phyloP scores from a whole-genome alignment of 768 basidiomycete species.

The Gelatoporia subvermispora region DNA sequence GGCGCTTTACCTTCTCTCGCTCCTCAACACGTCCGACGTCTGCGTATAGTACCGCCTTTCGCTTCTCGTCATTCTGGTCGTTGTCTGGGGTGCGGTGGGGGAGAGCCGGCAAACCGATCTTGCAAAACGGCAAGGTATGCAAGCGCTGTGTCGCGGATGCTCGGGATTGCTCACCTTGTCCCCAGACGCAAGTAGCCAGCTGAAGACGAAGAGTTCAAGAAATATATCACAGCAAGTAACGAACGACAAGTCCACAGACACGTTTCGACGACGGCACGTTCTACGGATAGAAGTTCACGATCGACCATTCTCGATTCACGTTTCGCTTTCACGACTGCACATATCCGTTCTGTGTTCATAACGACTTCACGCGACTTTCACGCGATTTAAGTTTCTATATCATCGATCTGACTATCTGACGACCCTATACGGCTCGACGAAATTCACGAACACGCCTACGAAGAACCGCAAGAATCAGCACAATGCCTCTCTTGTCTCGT shows the following conservation, averaged over 20 bases:
- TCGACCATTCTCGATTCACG: conserved; percentile 7
- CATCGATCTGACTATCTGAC: conserved; percentile 17
- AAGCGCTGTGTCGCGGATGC: not conserved
- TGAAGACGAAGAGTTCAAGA: conserved; percentile 1
- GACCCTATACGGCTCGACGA: conserved; percentile 12
- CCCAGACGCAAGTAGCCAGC: conserved; percentile 18
- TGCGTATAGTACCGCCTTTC: conserved; percentile 6
- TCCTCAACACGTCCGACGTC: conserved; percentile 14
- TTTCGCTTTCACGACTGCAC: conserved; percentile 18
- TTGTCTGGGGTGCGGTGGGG: conserved; percentile 16
- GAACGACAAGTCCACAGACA: conserved; percentile 15
- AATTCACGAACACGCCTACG: conserved; percentile 4
- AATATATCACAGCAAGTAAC: conserved; percentile 16
- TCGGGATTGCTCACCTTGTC: not conserved
- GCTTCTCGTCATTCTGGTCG: conserved; percentile 10
- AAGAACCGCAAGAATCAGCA: conserved; percentile 15
- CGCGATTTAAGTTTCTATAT: not conserved
- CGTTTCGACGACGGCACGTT: conserved; percentile 11
- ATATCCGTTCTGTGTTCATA: conserved; percentile 6
- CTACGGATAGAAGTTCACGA: not conserved
- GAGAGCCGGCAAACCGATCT: conserved; percentile 18
- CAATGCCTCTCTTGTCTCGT: conserved; percentile 22
- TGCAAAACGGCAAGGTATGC: conserved; percentile 16
- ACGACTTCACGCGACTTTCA: conserved; percentile 9
- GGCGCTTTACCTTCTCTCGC: conserved; percentile 8